phyloP scores from a whole-genome alignment of 176 grass and related monocot species.

The Pontederia crassipes region DNA sequence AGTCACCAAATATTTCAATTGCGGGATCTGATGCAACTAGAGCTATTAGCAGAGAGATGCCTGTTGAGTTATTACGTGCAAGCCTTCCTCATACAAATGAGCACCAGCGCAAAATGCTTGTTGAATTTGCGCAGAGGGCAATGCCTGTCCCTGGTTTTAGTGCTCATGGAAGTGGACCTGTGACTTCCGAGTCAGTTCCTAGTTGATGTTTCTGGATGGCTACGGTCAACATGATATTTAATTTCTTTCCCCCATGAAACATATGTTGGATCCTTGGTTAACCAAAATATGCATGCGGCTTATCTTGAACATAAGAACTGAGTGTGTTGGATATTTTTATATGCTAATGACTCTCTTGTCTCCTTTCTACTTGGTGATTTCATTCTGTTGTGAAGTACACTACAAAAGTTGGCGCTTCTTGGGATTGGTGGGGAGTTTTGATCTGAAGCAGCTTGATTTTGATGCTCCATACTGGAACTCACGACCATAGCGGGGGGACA shows the following conservation, averaged over 20 bases:
- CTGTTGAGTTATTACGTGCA: constrained; percentile 8
- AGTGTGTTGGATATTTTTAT: not conserved
- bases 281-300: not conserved
- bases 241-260: not conserved
- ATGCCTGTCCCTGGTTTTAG: constrained; percentile 3
- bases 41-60: constrained; percentile 14
- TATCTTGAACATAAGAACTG: not conserved
- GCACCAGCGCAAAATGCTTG: constrained; percentile 2
- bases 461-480: not conserved
- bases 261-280: not conserved
- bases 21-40: not conserved
- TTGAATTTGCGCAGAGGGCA: constrained; percentile 11
- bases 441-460: constrained; percentile 2
- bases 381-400: not conserved
- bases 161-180: constrained; percentile 1
- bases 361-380: not conserved
- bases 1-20: not conserved
- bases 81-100: constrained; percentile 20
- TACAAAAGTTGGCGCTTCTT: not conserved
- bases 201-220: constrained; percentile 1
- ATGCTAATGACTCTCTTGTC: not conserved
- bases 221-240: not conserved
- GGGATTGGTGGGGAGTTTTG: not conserved
- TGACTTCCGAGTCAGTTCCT: constrained; percentile 9
- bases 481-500: not conserved